Conservation (phyloP, 352 stramenopile species). For the Blastocystis sp. region DNA sequence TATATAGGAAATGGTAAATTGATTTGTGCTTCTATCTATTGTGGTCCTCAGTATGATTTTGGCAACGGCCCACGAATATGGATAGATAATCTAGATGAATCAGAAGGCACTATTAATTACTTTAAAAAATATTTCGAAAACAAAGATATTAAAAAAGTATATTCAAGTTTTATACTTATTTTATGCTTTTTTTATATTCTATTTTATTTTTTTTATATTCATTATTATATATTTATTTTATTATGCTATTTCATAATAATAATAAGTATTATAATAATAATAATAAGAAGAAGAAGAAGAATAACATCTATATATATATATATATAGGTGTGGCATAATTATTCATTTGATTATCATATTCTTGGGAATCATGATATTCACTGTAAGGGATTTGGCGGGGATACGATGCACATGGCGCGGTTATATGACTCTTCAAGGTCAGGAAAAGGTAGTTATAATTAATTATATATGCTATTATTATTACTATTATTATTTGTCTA, state of each 20-base stretch:
- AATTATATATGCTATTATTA: conserved; percentile 13
- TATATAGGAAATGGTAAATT: conserved; percentile 78
- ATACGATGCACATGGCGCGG: conserved; percentile 99
- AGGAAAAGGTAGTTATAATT: conserved; percentile 35
- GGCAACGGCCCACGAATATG: conserved; percentile 67
- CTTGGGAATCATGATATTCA: conserved; percentile 85
- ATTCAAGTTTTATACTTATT: neutral
- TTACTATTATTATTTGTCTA: neutral
- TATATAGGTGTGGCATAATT: conserved; percentile 96
- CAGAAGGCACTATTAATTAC: conserved; percentile 56
- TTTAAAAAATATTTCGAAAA: conserved; percentile 77
- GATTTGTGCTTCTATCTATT: conserved; percentile 86
- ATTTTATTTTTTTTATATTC: neutral
- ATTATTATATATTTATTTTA: no score
- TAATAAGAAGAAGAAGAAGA: no score
- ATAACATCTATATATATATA: no score
- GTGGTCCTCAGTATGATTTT: conserved; percentile 79
- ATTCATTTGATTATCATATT: conserved; percentile 94
- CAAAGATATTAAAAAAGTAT: conserved; percentile 46
- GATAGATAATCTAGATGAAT: conserved; percentile 66
- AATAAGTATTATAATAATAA: no score
- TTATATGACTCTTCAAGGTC: conserved; percentile 55
- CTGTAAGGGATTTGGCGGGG: conserved; percentile 66
- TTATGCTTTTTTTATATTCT: neutral
- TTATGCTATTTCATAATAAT: no score